Percentiles rank a stretch among this genome's conserved stretches.
Conservation (phyloP, 352 stramenopile species). For the Globisporangium cederbergense region DNA sequence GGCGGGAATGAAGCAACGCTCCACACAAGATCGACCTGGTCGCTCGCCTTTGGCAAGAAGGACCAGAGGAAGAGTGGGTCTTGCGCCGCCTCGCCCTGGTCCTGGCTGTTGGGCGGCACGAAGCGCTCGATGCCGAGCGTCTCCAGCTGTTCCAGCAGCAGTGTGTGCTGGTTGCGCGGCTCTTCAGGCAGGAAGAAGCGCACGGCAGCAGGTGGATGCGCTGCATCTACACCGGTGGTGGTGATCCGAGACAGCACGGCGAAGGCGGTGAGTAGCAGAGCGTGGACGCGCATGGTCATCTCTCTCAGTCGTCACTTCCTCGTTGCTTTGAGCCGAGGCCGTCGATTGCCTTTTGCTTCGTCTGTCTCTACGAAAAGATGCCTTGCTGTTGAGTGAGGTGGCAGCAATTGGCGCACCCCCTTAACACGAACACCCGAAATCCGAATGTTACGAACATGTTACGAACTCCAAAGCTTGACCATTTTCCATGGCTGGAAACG, state of each 20-base stretch:
- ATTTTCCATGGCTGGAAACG: conserved; percentile 11
- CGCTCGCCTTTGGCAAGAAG: conserved; percentile 34
- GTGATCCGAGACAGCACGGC: background rate
- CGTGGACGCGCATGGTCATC: background rate
- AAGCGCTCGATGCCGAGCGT: conserved; percentile 54
- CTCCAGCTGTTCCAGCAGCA: conserved; percentile 49
- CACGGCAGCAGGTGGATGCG: conserved; percentile 14
- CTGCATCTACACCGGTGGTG: background rate
- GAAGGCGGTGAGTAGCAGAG: conserved; percentile 4
- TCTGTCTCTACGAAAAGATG: background rate
- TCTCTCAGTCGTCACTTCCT: background rate
- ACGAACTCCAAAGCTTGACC: background rate
- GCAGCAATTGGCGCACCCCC: background rate
- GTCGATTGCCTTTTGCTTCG: conserved; percentile 2
- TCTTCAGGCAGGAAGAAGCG: conserved; percentile 55
- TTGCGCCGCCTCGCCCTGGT: conserved; percentile 16
- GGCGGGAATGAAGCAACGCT: conserved; percentile 27
- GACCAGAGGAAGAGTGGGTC: conserved; percentile 33
- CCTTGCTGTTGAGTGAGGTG: background rate
- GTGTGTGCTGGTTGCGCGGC: conserved; percentile 27
- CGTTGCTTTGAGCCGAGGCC: background rate
- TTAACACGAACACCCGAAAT: background rate
- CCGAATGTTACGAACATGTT: background rate
- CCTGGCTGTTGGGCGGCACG: conserved; percentile 18
- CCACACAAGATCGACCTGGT: conserved; percentile 72